Evolutionary conservation across 176 grass and related monocot species (phyloP), one percentile per base, ranked within the genome.

Genomic region (Triticum monococcum): DNA sequence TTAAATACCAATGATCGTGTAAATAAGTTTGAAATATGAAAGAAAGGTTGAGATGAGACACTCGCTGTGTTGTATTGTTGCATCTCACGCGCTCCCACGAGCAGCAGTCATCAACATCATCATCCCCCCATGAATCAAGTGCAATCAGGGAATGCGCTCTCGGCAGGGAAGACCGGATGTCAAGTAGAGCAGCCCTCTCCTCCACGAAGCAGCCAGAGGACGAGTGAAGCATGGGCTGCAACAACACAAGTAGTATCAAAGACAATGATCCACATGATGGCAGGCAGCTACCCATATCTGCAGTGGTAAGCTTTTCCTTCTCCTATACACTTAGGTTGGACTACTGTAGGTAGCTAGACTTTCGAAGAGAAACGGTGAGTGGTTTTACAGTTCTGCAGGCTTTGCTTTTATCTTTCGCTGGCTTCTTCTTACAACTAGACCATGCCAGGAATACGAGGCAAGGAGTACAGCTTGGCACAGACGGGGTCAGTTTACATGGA

Each of bases 1-100:
- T 52, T 52, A 17, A 2, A 52, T 52, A 17, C 48, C 48, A 17
- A 52, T 0, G 0, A 10, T 41, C 38, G 8, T 41, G 2, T 41
- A 0, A 41, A 3, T 9, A 0, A 41, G 38, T 41, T 10, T 0
- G 0, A 41, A 10, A 41, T 10, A 10, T 8, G 8, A 0, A 10
- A 0, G 38, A 16, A 52, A 52, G 14, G 48, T 52, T 1, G 5
- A 52, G 48, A 52, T 17, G 48, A 52, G 14, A 52, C 14, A 52
- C 48, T 6, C 48, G 13, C 12, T 52, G 46, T 17, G 48, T 2
- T 52, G 5, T 17, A 2, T 52, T 17, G 5, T 52, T 17, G 48
- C 48, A 52, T 52, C 6, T 6, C 48, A 52, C 48, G 0, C 0
- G 48, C 4, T 52, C 48, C 48, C 48, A 61, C 4, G 61, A 72